A percentile compares a stretch with the other conserved stretches of the same genome.
These are phyloP conservation scores for Populus ilicifolia DNA, from an alignment of 345 rosid species.

Conservation along the genomic window DNA sequence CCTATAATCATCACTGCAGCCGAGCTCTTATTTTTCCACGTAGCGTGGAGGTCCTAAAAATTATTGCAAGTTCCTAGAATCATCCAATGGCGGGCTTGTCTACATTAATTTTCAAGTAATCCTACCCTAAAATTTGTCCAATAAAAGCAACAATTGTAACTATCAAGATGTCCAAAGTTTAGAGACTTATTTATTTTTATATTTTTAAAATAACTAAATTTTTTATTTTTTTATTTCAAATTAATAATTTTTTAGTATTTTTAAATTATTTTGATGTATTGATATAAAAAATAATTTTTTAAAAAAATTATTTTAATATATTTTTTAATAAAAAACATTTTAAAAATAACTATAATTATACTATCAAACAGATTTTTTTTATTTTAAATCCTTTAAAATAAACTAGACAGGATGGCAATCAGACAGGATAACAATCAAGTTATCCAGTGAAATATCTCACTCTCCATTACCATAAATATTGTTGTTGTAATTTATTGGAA, in stretches of 20 bases:
- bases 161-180: background rate
- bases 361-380: too few relatives aligned
- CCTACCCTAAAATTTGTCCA: background rate
- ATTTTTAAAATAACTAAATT: too few relatives aligned
- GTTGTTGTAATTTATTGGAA: background rate
- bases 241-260: too few relatives aligned
- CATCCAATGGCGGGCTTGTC: background rate
- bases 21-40: background rate
- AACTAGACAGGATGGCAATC: too few relatives aligned
- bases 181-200: too few relatives aligned
- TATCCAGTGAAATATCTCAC: background rate
- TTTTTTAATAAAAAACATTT: rapidly evolving
- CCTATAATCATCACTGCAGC: background rate
- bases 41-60: background rate
- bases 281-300: too few relatives aligned
- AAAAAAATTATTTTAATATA: too few relatives aligned
- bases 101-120: background rate
- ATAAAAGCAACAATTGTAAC: background rate
- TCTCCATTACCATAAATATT: background rate
- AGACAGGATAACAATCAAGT: background rate
- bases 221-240: too few relatives aligned
- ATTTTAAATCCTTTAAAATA: background rate
- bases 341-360: rapidly evolving
- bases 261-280: too few relatives aligned
- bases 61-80: too few relatives aligned